Base-by-base conservation (phyloP, 371 early-diverging fungal species). In the Catenaria anguillulae region DNA sequence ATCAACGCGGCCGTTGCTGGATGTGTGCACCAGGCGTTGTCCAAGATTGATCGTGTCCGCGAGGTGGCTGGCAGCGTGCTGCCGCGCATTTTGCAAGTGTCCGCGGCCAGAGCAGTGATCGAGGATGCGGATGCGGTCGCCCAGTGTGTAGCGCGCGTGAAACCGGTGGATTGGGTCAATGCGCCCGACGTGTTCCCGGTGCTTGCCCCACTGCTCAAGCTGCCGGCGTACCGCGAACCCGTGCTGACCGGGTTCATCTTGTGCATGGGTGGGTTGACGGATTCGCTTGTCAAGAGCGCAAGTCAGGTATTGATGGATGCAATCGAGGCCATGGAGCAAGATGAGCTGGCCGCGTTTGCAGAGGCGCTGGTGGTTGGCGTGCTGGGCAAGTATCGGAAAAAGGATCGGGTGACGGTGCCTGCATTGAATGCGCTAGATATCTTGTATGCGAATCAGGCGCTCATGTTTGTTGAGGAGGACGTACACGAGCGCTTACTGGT, bases 41-140 rank as follows among this genome's bases (percentile, higher is more conserved):
- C 89, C 63, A 81, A 87, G 63, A 91, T 91, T 65, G 90, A 91
- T 68, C 73, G 84, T 43, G 80, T 87, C 12, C 73, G 92, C 60
- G 77, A 64, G 40, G 54, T 46, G 24, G 62, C 61, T 31, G 37
- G 54, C 56, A 50, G 33, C 64, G 62, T 21, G 24, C 3, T 58
- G n/a, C 56, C 45, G 62, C 46, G 62, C n/a, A 34, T 71, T 52
- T 54, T 43, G 60, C 33, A n/a, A 15, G 61, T 19, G 8, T 60
- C 62, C 34, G 55, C 24, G 34, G 60, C 62, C 54, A 43, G 17
- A 50, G 55, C 35, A 3, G 43, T 58, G 48, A 48, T 40, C 19
- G 46, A 23, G 8, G 33, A 13, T 33, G 55, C 33, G 60, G 33
- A 37, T 45, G 58, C 31, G 26, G 40, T 54, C 55, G 40, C 10